phyloP scores from a whole-genome alignment of 257 asterid genomes.

The Pogostemon cablin region DNA sequence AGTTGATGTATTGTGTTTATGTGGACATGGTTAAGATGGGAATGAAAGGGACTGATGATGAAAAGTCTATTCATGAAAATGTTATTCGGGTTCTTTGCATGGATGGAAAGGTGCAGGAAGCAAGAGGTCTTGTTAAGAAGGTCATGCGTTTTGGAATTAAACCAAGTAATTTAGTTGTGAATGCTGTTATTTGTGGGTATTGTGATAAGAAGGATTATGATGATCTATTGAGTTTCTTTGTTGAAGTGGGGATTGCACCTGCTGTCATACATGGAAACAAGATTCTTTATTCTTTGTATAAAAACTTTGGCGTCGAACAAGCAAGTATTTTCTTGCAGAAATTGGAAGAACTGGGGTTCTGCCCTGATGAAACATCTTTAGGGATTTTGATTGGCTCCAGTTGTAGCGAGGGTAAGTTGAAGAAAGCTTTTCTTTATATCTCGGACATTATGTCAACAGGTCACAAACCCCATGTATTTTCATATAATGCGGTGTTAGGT shows the following conservation, averaged over 20 bases:
- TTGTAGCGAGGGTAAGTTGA: slow-evolving; percentile 66
- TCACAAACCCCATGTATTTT: slow-evolving; percentile 57
- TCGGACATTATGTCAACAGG: slow-evolving; percentile 63
- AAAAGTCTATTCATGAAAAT: slow-evolving; percentile 47
- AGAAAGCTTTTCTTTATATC: slow-evolving; percentile 54
- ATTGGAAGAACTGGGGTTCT: slow-evolving; percentile 63
- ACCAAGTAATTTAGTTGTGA: slow-evolving; percentile 50
- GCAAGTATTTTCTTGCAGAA: slow-evolving; percentile 57
- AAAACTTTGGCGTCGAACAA: slow-evolving; percentile 52
- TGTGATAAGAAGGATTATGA: slow-evolving; percentile 81
- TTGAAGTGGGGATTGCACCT: slow-evolving; percentile 58
- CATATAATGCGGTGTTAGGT: slow-evolving; percentile 81
- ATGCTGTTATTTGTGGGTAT: slow-evolving; percentile 60
- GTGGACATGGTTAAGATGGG: slow-evolving; percentile 56
- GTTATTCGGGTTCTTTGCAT: slow-evolving; percentile 65
- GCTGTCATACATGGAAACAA: slow-evolving; percentile 55
- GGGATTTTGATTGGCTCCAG: slow-evolving; percentile 85
- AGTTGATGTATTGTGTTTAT: slow-evolving; percentile 49
- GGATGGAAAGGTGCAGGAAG: slow-evolving; percentile 80
- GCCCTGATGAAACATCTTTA: slow-evolving; percentile 58
- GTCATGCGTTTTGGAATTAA: slow-evolving; percentile 41
- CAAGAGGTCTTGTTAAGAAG: slow-evolving; percentile 63
- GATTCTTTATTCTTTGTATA: slow-evolving; percentile 59
- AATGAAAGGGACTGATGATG: slow-evolving; percentile 43
- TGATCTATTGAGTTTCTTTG: slow-evolving; percentile 66